Evolutionary conservation across 441 rosid genomes (phyloP), one percentile per base, ranked within the genome.

Genomic region (Gossypium davidsonii): DNA sequence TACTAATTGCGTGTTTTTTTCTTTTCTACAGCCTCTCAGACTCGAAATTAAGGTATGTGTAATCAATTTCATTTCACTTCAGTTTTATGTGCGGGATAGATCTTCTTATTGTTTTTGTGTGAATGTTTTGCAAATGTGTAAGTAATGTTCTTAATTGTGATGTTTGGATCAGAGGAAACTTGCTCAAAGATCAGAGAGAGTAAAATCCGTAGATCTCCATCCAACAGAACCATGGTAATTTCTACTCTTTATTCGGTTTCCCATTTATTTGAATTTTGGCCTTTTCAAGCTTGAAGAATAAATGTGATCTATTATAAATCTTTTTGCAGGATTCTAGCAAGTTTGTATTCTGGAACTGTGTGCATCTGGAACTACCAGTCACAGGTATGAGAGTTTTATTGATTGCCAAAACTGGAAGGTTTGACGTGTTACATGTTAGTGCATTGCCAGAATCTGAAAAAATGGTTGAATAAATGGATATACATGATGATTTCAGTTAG

Each of bases 171-270:
- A 91, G 97, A 85, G 86, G 70, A 86, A 87, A 79, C 86, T 90
- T 76, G 85, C 88, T 69, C 97, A 92, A 78, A 79, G 82, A 74
- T 91, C 96, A 18, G 97, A 92, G 77, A 88, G 97, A 81, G 92
- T 92, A 12, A 94, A 92, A 73, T 92, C 93, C 42, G 91, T 89
- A 61, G 98, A 90, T 85, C 85, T 91, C 26, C 97, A 91, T 77
- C 93, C 97, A 18, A 86, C 92, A 1, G 88, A 89, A 69, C 97
- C 98, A 90, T 94, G 98, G 98, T 94, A 84, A 79, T 28, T 67
- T 14, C 58, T n/a, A 12, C 58, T 57, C 44, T 59, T 66, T n/a
- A 17, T 70, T 34, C 44, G 55, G 18, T 67, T 62, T 55, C 21
- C 6, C 20, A 18, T 60, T 6, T 9, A 17, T 25, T 66, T 62